A percentile compares a stretch with the other conserved stretches of the same genome.
Evolutionary conservation across 352 stramenopile genomes (phyloP).

Genomic region (Phytopythium aichiense): DNA sequence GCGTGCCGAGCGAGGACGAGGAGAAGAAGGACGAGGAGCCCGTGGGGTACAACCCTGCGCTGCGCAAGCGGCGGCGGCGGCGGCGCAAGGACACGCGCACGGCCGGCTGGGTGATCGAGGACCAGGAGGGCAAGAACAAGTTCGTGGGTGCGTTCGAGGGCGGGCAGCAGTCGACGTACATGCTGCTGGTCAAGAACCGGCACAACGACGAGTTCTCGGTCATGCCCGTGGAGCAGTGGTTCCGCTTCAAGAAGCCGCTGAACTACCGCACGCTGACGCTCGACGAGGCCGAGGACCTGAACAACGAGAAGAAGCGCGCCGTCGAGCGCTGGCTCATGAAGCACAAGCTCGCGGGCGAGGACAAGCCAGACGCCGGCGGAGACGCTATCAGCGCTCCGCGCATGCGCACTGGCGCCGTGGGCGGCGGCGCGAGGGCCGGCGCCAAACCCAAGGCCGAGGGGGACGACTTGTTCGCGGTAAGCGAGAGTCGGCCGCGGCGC

Average conservation of each 20-base stretch:
- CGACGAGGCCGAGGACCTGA: conserved; percentile 81
- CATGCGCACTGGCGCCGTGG: conserved; percentile 63
- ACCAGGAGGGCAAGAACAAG: conserved; percentile 79
- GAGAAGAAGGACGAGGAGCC: conserved; percentile 72
- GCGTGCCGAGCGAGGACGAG: conserved; percentile 68
- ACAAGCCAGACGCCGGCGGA: conserved; percentile 41
- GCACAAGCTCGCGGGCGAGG: conserved; percentile 78
- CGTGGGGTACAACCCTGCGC: conserved; percentile 64
- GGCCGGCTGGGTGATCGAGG: conserved; percentile 82
- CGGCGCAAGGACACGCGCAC: conserved; percentile 74
- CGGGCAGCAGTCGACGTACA: conserved; percentile 81
- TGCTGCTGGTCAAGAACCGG: conserved; percentile 83
- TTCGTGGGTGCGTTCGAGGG: conserved; percentile 81
- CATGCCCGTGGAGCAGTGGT: conserved; percentile 86
- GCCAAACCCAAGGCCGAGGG: conserved; percentile 35
- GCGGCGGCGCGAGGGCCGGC: conserved; percentile 14
- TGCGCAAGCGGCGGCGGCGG: conserved; percentile 70
- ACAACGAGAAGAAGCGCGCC: conserved; percentile 87
- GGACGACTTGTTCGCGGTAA: conserved; percentile 69
- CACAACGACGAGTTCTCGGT: conserved; percentile 88
- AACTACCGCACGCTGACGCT: conserved; percentile 83
- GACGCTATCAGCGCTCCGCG: conserved; percentile 63
- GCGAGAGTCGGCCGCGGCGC: conserved; percentile 43
- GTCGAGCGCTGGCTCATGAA: conserved; percentile 88
- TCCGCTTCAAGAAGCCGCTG: conserved; percentile 87